Evolutionary conservation across 805 yeast genomes (phyloP).

Genomic region (Candida rishiriensis): DNA sequence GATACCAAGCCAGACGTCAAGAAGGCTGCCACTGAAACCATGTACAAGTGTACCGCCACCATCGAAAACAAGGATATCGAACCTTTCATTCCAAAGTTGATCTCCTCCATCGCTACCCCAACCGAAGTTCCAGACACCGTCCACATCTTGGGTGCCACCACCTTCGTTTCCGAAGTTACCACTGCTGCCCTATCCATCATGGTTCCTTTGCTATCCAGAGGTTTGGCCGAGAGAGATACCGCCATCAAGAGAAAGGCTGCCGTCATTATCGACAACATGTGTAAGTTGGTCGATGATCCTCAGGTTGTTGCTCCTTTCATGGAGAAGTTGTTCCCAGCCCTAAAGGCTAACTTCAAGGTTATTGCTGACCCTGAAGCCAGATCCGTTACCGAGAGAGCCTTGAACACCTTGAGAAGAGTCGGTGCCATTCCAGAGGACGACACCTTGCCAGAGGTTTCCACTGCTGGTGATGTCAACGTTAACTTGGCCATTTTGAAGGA

Average conservation of each 20-base stretch:
- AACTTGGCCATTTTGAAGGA: slow-evolving; percentile 77
- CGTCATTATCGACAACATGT: slow-evolving; percentile 99
- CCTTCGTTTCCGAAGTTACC: slow-evolving; percentile 99
- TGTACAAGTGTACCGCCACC: slow-evolving; percentile 94
- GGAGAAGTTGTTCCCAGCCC: slow-evolving; percentile 91
- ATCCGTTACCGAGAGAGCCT: slow-evolving; percentile 95
- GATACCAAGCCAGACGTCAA: slow-evolving; percentile 98
- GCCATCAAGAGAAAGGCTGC: slow-evolving; percentile 99
- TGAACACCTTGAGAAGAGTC: slow-evolving; percentile 96
- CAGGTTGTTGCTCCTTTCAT: slow-evolving; percentile 99
- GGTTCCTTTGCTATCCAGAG: slow-evolving; percentile 98
- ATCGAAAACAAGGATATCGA: slow-evolving; percentile 99
- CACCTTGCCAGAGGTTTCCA: slow-evolving; percentile 91
- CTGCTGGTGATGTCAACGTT: slow-evolving; percentile 95
- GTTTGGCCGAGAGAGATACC: slow-evolving; percentile 99
- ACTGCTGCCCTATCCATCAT: slow-evolving; percentile 98
- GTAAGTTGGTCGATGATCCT: slow-evolving; percentile 99
- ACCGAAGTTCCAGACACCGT: slow-evolving; percentile 98
- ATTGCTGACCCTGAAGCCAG: slow-evolving; percentile 99
- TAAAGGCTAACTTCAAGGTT: slow-evolving; percentile 88
- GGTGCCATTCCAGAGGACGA: slow-evolving; percentile 94
- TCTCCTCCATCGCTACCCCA: slow-evolving; percentile 95
- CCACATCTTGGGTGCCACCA: slow-evolving; percentile 98
- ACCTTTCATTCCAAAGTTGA: slow-evolving; percentile 97
- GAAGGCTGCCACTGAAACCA: slow-evolving; percentile 92